phyloP scores from a whole-genome alignment of 2,329 filamentous ascomycete genomes.

The Sclerotinia glacialis region DNA sequence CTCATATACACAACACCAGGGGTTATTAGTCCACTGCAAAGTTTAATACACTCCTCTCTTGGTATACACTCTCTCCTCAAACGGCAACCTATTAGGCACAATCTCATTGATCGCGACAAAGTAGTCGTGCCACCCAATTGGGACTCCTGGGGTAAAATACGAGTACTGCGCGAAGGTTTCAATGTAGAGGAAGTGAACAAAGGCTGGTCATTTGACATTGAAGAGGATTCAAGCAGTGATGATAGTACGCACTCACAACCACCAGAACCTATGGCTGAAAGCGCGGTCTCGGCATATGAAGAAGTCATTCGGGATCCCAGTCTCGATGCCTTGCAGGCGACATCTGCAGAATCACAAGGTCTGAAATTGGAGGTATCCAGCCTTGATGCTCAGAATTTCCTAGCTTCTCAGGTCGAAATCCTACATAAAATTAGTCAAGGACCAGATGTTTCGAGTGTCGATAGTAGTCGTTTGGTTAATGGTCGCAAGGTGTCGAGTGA shows the following conservation, averaged over 20 bases:
- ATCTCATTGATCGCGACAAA: slow-evolving; percentile 90
- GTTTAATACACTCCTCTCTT: slow-evolving; percentile 78
- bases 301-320: slow-evolving; percentile 75
- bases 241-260: slow-evolving; percentile 27
- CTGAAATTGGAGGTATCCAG: slow-evolving; percentile 55
- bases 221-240: slow-evolving; percentile 49
- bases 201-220: slow-evolving; percentile 82
- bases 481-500: slow-evolving; percentile 30
- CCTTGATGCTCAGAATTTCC: slow-evolving; percentile 74
- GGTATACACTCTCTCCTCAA: slow-evolving; percentile 82
- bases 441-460: slow-evolving; percentile 48
- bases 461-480: slow-evolving; percentile 31
- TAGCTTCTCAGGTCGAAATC: slow-evolving; percentile 69
- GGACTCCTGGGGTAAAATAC: slow-evolving; percentile 98
- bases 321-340: slow-evolving; percentile 57
- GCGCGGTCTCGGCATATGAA: slow-evolving; percentile 72
- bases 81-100: slow-evolving; percentile 76
- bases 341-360: slow-evolving; percentile 45
- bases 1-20: slow-evolving; percentile 82
- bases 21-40: slow-evolving; percentile 72
- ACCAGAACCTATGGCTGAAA: slow-evolving; percentile 41
- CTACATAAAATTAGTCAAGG: slow-evolving; percentile 63
- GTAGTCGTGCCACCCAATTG: slow-evolving; percentile 94
- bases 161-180: slow-evolving; percentile 85
- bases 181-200: slow-evolving; percentile 83